phyloP scores from a whole-genome alignment of 768 basidiomycete genomes.

The Naganishia kalamii region DNA sequence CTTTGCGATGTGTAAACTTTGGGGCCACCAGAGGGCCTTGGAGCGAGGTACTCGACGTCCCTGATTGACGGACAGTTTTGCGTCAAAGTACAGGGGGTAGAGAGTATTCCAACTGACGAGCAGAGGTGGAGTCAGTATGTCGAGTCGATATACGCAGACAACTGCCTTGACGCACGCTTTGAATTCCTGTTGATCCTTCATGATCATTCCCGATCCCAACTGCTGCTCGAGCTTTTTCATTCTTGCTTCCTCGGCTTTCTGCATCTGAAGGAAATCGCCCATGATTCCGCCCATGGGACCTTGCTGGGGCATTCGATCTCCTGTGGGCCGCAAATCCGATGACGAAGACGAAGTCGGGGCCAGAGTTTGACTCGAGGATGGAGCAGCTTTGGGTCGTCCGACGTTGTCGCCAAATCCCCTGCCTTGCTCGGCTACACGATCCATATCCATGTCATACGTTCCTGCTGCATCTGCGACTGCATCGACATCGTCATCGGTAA shows the following conservation, averaged over 20 bases:
- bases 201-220: conserved; percentile 31
- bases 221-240: conserved; percentile 39
- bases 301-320: neutral
- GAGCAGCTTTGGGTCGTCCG: conserved; percentile 21
- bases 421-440: conserved; percentile 18
- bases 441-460: conserved; percentile 24
- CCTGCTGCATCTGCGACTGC: conserved; percentile 39
- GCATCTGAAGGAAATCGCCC: conserved; percentile 46
- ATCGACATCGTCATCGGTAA: conserved; percentile 60
- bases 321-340: neutral
- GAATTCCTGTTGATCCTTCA: conserved; percentile 33
- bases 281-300: conserved; percentile 44
- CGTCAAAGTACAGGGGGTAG: conserved; percentile 95
- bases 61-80: conserved; percentile 62
- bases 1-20: conserved; percentile 85
- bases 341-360: neutral
- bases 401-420: conserved; percentile 14
- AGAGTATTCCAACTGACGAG: conserved; percentile 78
- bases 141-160: conserved; percentile 8
- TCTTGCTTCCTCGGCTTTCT: conserved; percentile 40
- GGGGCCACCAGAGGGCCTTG: conserved; percentile 87
- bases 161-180: conserved; percentile 35
- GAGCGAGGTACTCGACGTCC: conserved; percentile 74
- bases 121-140: neutral
- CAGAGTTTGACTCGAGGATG: neutral